These are phyloP conservation scores for Aspergillus terreus DNA, from an alignment of 2,329 filamentous ascomycete species.

Conservation along the genomic window DNA sequence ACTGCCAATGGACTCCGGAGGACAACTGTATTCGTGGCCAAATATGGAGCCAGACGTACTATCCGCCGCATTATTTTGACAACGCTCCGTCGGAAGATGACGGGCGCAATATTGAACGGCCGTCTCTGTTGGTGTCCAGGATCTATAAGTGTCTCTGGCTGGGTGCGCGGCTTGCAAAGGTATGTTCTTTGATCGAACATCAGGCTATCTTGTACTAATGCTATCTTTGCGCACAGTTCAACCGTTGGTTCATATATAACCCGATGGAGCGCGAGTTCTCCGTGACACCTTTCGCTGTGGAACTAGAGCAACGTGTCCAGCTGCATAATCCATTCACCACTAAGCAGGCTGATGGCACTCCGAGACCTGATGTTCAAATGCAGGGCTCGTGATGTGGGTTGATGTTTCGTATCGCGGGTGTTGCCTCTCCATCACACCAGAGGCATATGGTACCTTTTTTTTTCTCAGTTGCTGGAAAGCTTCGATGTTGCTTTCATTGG, in stretches of 20 bases:
- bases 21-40: slow-evolving; percentile 57
- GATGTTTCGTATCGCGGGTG: not conserved
- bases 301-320: slow-evolving; percentile 18
- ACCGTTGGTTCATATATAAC: slow-evolving; percentile 41
- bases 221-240: slow-evolving; percentile 22
- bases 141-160: slow-evolving; percentile 52
- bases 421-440: too few species aligned
- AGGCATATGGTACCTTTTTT: too few species aligned
- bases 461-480: too few species aligned
- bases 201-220: not conserved
- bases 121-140: slow-evolving; percentile 47
- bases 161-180: slow-evolving; percentile 41
- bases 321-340: slow-evolving; percentile 10
- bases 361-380: slow-evolving; percentile 7
- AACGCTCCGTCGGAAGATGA: slow-evolving; percentile 51
- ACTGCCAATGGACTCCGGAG: slow-evolving; percentile 51
- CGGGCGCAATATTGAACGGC: slow-evolving; percentile 50
- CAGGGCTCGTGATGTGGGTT: slow-evolving; percentile 7
- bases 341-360: not conserved
- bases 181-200: slow-evolving; percentile 22
- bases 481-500: too few species aligned
- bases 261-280: slow-evolving; percentile 26
- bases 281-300: slow-evolving; percentile 27
- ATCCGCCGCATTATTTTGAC: slow-evolving; percentile 50
- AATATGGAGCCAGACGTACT: slow-evolving; percentile 49